phyloP scores from a whole-genome alignment of 345 rosid genomes.

The Chamaenerion angustifolium region DNA sequence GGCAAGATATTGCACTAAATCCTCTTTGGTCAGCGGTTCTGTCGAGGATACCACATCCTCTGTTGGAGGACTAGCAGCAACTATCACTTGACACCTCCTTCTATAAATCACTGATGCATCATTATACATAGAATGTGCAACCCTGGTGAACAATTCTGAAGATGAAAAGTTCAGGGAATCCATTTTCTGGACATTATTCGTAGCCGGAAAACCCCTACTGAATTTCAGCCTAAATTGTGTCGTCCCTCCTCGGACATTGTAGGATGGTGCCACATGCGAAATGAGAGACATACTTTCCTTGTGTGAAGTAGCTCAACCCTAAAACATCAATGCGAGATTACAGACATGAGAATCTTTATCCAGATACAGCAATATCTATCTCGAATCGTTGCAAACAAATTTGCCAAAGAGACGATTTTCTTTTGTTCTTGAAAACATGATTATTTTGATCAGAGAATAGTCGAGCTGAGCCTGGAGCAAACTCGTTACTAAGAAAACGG shows the following conservation, averaged over 20 bases:
- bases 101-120: constrained; percentile 16
- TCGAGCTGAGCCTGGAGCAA: no score
- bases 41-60: constrained; percentile 60
- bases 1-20: constrained; percentile 78
- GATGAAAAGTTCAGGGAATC: constrained; percentile 18
- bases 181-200: constrained; percentile 19
- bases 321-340: no score
- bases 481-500: no score
- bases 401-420: no score
- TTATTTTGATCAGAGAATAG: no score
- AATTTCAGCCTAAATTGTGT: constrained; percentile 16
- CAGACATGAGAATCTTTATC: no score
- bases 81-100: constrained; percentile 38
- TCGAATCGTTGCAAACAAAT: no score
- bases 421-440: no score
- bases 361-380: no score
- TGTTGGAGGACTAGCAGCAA: constrained; percentile 89
- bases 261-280: constrained; percentile 34
- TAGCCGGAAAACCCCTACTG: constrained; percentile 10
- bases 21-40: constrained; percentile 85
- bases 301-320: no score
- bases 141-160: constrained; percentile 10
- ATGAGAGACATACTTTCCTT: constrained; percentile 38
- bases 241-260: constrained; percentile 22
- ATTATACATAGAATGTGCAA: constrained; percentile 5